Percentiles rank a stretch among this genome's conserved stretches.
Conservation (phyloP, 208 protist species). For the Strigomonas culicis region DNA sequence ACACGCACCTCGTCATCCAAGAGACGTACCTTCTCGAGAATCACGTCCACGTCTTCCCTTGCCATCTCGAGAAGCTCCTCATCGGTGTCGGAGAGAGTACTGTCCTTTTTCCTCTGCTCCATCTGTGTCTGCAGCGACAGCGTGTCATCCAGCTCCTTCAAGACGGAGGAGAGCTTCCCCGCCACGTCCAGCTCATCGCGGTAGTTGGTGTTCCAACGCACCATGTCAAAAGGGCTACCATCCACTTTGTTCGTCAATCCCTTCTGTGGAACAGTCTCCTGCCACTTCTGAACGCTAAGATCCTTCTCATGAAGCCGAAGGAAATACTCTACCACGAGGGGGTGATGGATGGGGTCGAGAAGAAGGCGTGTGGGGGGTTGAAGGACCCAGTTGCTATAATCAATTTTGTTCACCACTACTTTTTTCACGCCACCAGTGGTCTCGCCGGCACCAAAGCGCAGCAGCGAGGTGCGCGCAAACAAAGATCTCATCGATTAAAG, state of each 20-base stretch:
- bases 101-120: slow-evolving; percentile 10
- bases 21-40: slow-evolving; percentile 33
- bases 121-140: slow-evolving; percentile 41
- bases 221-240: slow-evolving; percentile 49
- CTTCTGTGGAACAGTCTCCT: slow-evolving; percentile 24
- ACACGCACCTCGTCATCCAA: slow-evolving; percentile 54
- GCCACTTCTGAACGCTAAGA: slow-evolving; percentile 36
- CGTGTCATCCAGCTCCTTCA: slow-evolving; percentile 70
- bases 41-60: slow-evolving; percentile 58
- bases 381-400: slow-evolving; percentile 69
- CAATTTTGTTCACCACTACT: slow-evolving; percentile 27
- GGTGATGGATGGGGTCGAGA: slow-evolving; percentile 64
- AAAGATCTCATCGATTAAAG: slow-evolving; percentile 11
- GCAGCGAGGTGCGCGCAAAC: slow-evolving; percentile 19
- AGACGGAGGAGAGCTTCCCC: slow-evolving; percentile 29
- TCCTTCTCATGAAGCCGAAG: slow-evolving; percentile 67
- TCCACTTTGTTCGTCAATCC: slow-evolving; percentile 42
- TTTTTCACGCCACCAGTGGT: slow-evolving; percentile 82
- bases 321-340: slow-evolving; percentile 82
- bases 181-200: slow-evolving; percentile 70
- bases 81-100: slow-evolving; percentile 30
- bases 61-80: slow-evolving; percentile 69
- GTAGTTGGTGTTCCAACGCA: slow-evolving; percentile 77
- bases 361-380: slow-evolving; percentile 34
- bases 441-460: slow-evolving; percentile 71